Evolutionary conservation across 108 stramenopile genomes (phyloP), one percentile per base, ranked within the genome.

Genomic region (Skeletonema tropicum): DNA sequence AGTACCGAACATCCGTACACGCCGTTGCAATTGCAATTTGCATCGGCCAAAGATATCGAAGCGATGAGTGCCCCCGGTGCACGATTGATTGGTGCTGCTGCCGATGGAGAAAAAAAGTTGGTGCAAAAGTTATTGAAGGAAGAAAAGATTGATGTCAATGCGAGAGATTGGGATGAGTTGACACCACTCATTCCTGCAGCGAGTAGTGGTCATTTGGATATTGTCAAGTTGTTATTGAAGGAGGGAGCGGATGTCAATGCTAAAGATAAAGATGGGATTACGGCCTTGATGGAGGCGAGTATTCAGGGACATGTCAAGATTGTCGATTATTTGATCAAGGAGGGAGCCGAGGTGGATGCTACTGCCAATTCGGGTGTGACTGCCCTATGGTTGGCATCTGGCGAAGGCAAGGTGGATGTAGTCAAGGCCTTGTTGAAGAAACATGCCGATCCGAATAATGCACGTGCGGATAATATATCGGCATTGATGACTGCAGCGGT

Each of bases 181-280:
- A 98, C 98, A 5, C 94, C 98, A 3, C 65, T 99, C 45, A 98
- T 98, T 70, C 95, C 97, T 7, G 97, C 97, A 2, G 88, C 97
- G 9, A 87, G 89, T 0, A 84, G 85, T 25, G 98, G 98, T 38
- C 93, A 97, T 71, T 49, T 96, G 25, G 90, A 96, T 55, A 85
- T 98, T 55, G 93, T 92, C 70, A 92, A 97, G 77, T 71, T 91
- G 8, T 76, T 98, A 15, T 41, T 99, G 8, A 90, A 92, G 48
- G 89, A 86, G 61, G 94, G 94, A 5, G 94, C 97, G 12, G 91
- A 91, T 76, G 84, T 97, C 66, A 91, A 94, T 74, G 94, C 95
- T 41, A 85, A 83, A 70, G 98, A 99, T 85, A 97, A 98, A 88
- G 97, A 99, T 84, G 91, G 94, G 26, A 96, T 99, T 79, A 95